Evolutionary conservation across 2,329 filamentous ascomycete species (phyloP), one percentile per base, ranked within the genome.

Genomic region (Colletotrichum sp.): DNA sequence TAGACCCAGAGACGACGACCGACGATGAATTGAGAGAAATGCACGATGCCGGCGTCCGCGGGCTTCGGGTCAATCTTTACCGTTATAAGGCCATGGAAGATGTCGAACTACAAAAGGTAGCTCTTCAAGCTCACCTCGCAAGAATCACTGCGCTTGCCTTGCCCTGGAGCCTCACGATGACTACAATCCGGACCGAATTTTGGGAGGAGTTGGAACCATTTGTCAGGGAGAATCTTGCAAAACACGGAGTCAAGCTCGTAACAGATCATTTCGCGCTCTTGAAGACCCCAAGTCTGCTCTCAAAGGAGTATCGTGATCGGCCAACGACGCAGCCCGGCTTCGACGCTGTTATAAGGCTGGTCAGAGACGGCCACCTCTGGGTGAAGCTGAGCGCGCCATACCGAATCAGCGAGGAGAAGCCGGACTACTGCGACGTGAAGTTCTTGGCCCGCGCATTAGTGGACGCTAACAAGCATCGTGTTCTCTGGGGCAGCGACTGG

Each of bases 401-500:
- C 16, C 80, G 83, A 1, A 77, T 83, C 8, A 81, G 78, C 43
- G 78, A 79, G 2, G 65, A 77, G 21, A 79, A 76, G 2, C 82
- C 82, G 1, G n/a, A 36, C 1, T 84, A 83, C 71, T 69, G 77
- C 8, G 82, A 84, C 43, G 63, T 83, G 34, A 75, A 78, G 47
- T 77, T 78, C 7, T 58, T 84, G 21, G 82, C 83, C 1, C 66
- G 78, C 12, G 80, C 79, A 0, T 76, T 82, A 43, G 76, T 84
- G 2, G 76, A 81, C 59, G 80, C 80, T 6, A 83, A 84, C 61
- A 80, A 80, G 12, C 66, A 75, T 24, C 78, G 76, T 6, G 70
- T 84, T 12, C 38, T 84, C 2, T 85, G 82, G 82, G 83, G 83
- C 4, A 85, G 82, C 73, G 83, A 84, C 58, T 85, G 82, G 82